A percentile compares a stretch with the other conserved stretches of the same genome.
phyloP scores from a whole-genome alignment of 1,284 basidiomycete genomes.

The Sporisorium iseilematis-ciliati region DNA sequence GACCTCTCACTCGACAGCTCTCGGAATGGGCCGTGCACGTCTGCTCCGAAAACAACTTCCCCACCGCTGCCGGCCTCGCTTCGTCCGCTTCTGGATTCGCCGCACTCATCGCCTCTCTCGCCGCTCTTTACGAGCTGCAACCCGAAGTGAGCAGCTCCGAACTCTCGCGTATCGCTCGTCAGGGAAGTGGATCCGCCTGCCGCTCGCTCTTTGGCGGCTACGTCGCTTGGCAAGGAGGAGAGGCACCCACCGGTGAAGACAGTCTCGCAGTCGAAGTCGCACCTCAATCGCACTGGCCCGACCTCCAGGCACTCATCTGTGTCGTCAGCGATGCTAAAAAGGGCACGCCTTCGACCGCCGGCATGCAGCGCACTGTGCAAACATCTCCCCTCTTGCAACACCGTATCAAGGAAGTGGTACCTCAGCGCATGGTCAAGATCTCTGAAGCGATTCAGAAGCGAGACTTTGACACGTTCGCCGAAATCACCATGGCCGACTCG shows the following conservation, averaged over 20 bases:
- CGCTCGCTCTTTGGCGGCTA: slow-evolving; percentile 96
- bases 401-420: slow-evolving; percentile 88
- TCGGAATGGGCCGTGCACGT: slow-evolving; percentile 74
- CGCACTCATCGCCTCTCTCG: slow-evolving; percentile 89
- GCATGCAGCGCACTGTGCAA: slow-evolving; percentile 97
- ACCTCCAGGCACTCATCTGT: slow-evolving; percentile 96
- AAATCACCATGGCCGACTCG: slow-evolving; percentile 94
- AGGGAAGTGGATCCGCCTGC: slow-evolving; percentile 97
- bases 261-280: slow-evolving; percentile 88
- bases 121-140: slow-evolving; percentile 85
- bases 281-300: slow-evolving; percentile 75
- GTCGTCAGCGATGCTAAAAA: slow-evolving; percentile 98
- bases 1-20: slow-evolving; percentile 23
- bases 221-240: slow-evolving; percentile 93
- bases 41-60: slow-evolving; percentile 97
- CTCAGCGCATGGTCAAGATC: slow-evolving; percentile 86
- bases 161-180: slow-evolving; percentile 93
- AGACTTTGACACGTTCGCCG: slow-evolving; percentile 90
- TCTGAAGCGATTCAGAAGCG: slow-evolving; percentile 80
- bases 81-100: slow-evolving; percentile 98
- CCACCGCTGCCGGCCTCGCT: slow-evolving; percentile 95
- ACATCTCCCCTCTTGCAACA: slow-evolving; percentile 90
- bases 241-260: slow-evolving; percentile 80
- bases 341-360: slow-evolving; percentile 91
- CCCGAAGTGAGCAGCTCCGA: slow-evolving; percentile 74